phyloP scores from a whole-genome alignment of 352 stramenopile genomes.

The Phytopythium boreale region DNA sequence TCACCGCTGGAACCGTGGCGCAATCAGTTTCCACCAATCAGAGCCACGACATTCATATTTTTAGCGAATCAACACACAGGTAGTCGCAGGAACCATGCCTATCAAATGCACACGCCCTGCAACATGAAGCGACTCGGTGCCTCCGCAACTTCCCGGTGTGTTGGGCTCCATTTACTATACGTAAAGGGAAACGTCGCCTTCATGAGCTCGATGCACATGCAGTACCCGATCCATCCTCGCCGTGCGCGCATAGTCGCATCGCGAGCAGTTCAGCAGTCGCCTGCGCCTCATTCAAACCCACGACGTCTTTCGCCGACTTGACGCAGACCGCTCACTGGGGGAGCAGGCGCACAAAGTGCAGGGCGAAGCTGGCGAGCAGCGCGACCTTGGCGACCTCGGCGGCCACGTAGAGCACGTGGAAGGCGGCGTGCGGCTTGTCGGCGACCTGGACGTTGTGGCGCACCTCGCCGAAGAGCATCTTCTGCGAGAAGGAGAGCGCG shows the following conservation, averaged over 20 bases:
- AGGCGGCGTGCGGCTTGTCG: slow-evolving; percentile 27
- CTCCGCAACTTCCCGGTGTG: too few species aligned
- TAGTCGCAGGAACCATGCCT: too few species aligned
- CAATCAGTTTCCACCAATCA: not conserved
- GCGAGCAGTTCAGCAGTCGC: too few species aligned
- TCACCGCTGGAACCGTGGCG: not conserved
- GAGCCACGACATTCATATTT: not conserved
- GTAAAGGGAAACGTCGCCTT: too few species aligned
- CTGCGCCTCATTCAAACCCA: too few species aligned
- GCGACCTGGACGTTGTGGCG: slow-evolving; percentile 43
- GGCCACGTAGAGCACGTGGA: slow-evolving; percentile 48
- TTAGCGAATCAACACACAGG: not conserved
- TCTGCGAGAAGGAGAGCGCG: slow-evolving; percentile 57
- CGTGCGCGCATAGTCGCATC: too few species aligned
- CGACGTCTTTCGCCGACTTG: too few species aligned
- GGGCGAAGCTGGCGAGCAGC: slow-evolving; percentile 39
- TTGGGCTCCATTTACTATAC: too few species aligned
- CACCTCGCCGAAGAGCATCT: slow-evolving; percentile 54
- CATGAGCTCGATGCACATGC: too few species aligned
- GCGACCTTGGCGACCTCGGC: slow-evolving; percentile 45
- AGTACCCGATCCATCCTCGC: too few species aligned
- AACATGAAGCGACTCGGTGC: not conserved
- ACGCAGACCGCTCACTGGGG: slow-evolving; percentile 11
- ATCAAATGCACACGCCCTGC: too few species aligned
- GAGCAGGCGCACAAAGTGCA: slow-evolving; percentile 48